phyloP scores from a whole-genome alignment of 1,284 basidiomycete genomes.

The Ustanciosporium gigantosporum region DNA sequence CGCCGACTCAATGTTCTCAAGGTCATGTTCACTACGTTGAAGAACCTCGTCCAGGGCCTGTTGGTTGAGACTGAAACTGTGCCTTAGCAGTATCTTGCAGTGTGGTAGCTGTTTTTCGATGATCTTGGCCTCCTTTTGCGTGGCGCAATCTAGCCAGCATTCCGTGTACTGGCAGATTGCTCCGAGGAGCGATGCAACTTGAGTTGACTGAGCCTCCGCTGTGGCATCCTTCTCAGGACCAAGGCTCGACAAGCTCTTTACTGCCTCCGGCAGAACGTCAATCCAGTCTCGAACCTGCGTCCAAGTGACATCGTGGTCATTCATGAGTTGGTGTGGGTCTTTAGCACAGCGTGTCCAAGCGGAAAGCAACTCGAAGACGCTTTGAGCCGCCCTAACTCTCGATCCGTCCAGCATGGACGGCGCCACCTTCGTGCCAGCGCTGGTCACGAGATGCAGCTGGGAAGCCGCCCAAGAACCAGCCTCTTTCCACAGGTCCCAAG shows the following conservation, averaged over 20 bases:
- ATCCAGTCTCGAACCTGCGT: slow-evolving; percentile 78
- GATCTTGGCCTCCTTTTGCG: not conserved
- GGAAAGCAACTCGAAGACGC: slow-evolving; percentile 66
- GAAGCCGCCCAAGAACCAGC: slow-evolving; percentile 25
- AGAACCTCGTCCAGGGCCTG: too few species aligned
- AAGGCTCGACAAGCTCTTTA: too few species aligned
- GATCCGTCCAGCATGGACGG: slow-evolving; percentile 3
- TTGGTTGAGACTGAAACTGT: too few species aligned
- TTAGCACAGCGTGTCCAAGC: slow-evolving; percentile 80
- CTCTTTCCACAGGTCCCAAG: slow-evolving; percentile 30
- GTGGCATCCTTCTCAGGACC: too few species aligned
- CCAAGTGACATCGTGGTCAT: slow-evolving; percentile 85
- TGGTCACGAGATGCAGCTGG: not conserved
- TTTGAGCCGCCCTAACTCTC: slow-evolving; percentile 12
- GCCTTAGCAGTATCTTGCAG: too few species aligned
- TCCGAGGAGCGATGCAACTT: not conserved
- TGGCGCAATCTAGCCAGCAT: not conserved
- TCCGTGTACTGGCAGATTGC: not conserved
- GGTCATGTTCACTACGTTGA: too few species aligned
- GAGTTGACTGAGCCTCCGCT: too few species aligned
- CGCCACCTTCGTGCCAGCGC: not conserved
- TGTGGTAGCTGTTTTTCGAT: too few species aligned
- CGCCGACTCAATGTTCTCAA: too few species aligned
- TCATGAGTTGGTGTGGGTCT: slow-evolving; percentile 84
- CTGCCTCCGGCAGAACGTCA: slow-evolving; percentile 17